A percentile compares a stretch with the other conserved stretches of the same genome.
phyloP scores from a whole-genome alignment of 2,329 filamentous ascomycete species.

The Capronia coronata region DNA sequence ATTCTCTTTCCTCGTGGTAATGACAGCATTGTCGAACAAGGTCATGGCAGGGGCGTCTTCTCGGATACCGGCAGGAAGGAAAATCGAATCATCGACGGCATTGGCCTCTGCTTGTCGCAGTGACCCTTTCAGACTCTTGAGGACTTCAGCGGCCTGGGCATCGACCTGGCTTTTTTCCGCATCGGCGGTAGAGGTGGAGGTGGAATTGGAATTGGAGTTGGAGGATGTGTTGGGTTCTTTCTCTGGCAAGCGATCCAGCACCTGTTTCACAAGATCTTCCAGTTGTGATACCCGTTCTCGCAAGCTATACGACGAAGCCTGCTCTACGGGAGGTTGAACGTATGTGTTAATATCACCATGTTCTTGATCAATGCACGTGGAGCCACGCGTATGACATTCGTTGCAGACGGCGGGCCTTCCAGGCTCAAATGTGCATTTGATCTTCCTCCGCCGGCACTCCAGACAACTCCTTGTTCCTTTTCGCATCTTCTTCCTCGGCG shows the following conservation, averaged over 20 bases:
- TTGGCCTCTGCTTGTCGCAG: slow-evolving; percentile 10
- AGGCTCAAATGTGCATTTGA: slow-evolving; percentile 38
- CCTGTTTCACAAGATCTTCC: slow-evolving; percentile 34
- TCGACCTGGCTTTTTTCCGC: slow-evolving; percentile 23
- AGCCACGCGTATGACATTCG: slow-evolving; percentile 37
- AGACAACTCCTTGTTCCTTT: slow-evolving; percentile 41
- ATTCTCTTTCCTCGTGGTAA: slow-evolving; percentile 33
- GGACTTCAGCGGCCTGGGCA: slow-evolving; percentile 28
- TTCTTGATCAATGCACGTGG: slow-evolving; percentile 38
- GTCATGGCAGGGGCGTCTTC: slow-evolving; percentile 35
- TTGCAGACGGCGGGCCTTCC: slow-evolving; percentile 35
- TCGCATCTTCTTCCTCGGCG: slow-evolving; percentile 39
- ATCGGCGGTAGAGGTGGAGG: neutral
- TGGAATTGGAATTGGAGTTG: neutral
- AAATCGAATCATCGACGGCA: slow-evolving; percentile 21
- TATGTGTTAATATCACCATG: slow-evolving; percentile 30
- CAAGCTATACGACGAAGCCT: slow-evolving; percentile 34
- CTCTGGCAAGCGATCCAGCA: slow-evolving; percentile 33
- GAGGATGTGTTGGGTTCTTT: slow-evolving; percentile 9
- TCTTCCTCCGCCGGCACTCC: slow-evolving; percentile 41
- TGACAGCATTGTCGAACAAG: slow-evolving; percentile 36
- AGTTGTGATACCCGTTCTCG: slow-evolving; percentile 36
- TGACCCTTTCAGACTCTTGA: slow-evolving; percentile 28
- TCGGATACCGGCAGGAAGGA: slow-evolving; percentile 29
- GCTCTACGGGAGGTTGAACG: slow-evolving; percentile 23